phyloP scores from a whole-genome alignment of 345 rosid genomes.

The Boechera retrofracta region DNA sequence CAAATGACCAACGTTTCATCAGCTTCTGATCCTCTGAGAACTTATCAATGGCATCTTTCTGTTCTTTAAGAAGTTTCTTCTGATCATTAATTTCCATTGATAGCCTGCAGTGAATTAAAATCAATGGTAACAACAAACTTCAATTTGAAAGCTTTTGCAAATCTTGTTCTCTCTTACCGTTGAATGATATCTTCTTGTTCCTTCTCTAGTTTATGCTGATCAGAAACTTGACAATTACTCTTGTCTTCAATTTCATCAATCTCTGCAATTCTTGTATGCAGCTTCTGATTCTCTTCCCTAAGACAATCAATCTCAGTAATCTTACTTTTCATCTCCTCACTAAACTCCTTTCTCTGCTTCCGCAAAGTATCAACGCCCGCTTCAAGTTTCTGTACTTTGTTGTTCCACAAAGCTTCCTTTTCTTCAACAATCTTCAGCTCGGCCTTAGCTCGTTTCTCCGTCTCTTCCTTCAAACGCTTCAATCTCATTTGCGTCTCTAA shows the following conservation, averaged over 20 bases:
- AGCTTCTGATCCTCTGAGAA: conserved; percentile 46
- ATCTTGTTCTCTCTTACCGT: conserved; percentile 23
- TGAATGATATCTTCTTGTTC: conserved; percentile 39
- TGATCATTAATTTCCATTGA: conserved; percentile 44
- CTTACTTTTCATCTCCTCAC: no score
- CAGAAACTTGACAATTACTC: background rate
- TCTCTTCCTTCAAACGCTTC: conserved; percentile 51
- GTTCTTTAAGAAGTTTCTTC: conserved; percentile 47
- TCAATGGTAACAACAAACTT: background rate
- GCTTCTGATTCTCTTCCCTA: conserved; percentile 54
- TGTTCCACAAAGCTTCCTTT: conserved; percentile 43
- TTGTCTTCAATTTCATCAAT: background rate
- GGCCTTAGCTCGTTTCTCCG: conserved; percentile 29
- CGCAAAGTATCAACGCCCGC: conserved; percentile 20
- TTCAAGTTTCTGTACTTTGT: conserved; percentile 47
- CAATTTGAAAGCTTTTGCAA: background rate
- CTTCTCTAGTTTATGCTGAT: background rate
- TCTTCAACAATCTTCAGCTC: conserved; percentile 49
- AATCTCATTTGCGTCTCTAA: conserved; percentile 41
- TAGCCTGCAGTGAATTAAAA: conserved; percentile 18
- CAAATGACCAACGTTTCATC: conserved; percentile 42
- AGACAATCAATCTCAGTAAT: conserved; percentile 21
- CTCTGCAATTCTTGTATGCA: conserved; percentile 43
- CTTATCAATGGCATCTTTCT: conserved; percentile 38
- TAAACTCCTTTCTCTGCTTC: conserved; percentile 42